Base-by-base conservation (phyloP, 345 rosid genomes). In the Nasturtium officinale region DNA sequence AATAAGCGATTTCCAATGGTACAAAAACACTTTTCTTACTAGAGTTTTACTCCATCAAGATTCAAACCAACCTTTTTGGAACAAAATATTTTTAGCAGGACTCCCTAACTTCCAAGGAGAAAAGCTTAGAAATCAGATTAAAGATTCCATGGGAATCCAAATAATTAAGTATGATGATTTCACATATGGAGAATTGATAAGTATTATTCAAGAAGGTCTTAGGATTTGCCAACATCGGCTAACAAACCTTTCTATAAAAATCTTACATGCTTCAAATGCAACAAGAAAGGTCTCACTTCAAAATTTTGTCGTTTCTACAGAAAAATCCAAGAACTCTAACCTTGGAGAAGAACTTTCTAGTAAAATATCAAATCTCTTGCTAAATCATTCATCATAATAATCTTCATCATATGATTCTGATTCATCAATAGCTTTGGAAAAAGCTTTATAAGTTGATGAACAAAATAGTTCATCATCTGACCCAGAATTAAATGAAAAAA, bases 11-110 rank as follows among this genome's bases (percentile, higher is more conserved):
- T 42, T 61, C 2, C 38, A 42, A 9, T 61, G 51, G 52, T 42
- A 61, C 5, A 46, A 64, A 64, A 46, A 63, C 9, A 64, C 38
- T 6, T 16, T 64, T 6, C 43, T 46, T 2, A 64, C 56, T 17
- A 46, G 42, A 3, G 55, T 30, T 1, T 2, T 62, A 28, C 38
- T 45, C 3, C 16, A 26, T 1, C 52, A 43, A 1, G 54, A 62
- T 9, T 64, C 55, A 10, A 64, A 16, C 54, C 40, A 63, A 7
- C 18, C 13, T 3, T 38, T 21, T 61, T 61, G 33, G 18, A 40
- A 61, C 23, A 10, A 21, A 61, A 45, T 5, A n/a, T 45, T 63
- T 3, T 9, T 45, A 4, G 25, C 40, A 26, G 10, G 26, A 1
- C 40, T 43, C 5, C 53, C 38, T 4, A 45, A 8, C 9, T 1